These are phyloP conservation scores for Hypomontagnella monticulosa DNA, from an alignment of 495 filamentous ascomycete genomes.

Conservation along the genomic window DNA sequence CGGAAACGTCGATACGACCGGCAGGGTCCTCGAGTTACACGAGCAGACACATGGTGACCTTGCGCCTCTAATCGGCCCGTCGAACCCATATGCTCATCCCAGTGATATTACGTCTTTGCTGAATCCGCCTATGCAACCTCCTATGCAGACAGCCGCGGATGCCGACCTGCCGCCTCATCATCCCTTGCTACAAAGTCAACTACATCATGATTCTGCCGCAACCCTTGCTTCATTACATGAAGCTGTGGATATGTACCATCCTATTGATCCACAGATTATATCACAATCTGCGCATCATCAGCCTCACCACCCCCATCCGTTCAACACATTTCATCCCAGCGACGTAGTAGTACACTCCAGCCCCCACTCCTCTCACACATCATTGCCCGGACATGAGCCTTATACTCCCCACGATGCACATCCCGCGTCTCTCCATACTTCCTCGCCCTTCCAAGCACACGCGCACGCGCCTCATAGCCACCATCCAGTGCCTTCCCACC, in stretches of 20 bases:
- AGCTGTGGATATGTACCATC: constrained; percentile 52
- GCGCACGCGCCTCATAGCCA: constrained; percentile 41
- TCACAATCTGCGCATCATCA: constrained; percentile 46
- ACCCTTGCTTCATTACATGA: constrained; percentile 38
- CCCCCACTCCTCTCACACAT: constrained; percentile 30
- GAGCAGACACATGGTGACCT: constrained; percentile 29
- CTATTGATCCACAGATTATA: constrained; percentile 63
- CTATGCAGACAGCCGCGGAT: constrained; percentile 39
- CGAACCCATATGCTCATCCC: constrained; percentile 48
- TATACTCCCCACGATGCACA: constrained; percentile 35
- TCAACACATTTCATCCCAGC: constrained; percentile 32
- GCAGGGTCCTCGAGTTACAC: constrained; percentile 44
- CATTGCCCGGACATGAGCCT: constrained; percentile 25
- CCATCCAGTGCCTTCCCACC: constrained; percentile 23
- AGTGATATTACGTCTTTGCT: constrained; percentile 50
- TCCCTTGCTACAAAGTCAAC: constrained; percentile 43
- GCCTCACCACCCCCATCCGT: constrained; percentile 33
- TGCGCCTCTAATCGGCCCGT: constrained; percentile 39
- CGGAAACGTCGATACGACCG: constrained; percentile 27
- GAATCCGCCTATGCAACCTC: constrained; percentile 41
- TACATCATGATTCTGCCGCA: constrained; percentile 42
- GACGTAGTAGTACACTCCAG: constrained; percentile 26
- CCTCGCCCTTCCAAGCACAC: constrained; percentile 26
- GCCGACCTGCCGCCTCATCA: constrained; percentile 45
- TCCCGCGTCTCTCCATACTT: constrained; percentile 10